Base-by-base conservation (phyloP, 2,329 filamentous ascomycete genomes). In the Microthyrium microscopicum region DNA sequence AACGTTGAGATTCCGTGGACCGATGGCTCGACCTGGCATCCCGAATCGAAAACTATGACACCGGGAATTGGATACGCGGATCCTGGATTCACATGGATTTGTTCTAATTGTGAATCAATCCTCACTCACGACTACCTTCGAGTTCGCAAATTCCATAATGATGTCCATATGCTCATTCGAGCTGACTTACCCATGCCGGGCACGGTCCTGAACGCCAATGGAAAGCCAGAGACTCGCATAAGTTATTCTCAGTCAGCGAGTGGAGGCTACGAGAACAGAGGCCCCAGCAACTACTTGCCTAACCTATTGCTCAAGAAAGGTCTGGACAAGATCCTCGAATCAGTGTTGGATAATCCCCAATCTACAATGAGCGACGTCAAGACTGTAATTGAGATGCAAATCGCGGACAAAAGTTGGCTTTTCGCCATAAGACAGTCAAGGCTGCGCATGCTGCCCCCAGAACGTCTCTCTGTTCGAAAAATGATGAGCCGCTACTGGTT, bases 401-500 rank as follows among this genome's bases (percentile, higher is more conserved):
- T 40, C 12, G 15, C 13, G 19, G 34, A 39, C 18, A 19, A 27
- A 28, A 9, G 9, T 21, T 29, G 31, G 21, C 12, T 39, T 5
- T 16, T 20, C 13, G 20, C 18, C 45, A 26, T 29, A 34, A 18
- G 40, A 36, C 8, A 32, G 36, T 0, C 15, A 24, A 3, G 33
- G 40, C 8, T 4, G n/a, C 18, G 27, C 22, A 13, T 38, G 7
- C n/a, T 42, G 34, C 2, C 20, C 33, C 17, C 46, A 5, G 52
- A 60, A 17, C 52, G 57, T 5, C 42, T 70, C 4, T 57, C 62
- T 1, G 55, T 73, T 4, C 65, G 74, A 11, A 71, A 69, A 48
- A 77, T 78, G 70, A 77, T 82, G 71, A 64, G 63, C 16, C 60
- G 69, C 2, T 82, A 81, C 46, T 78, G 74, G 73, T 64, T 70